Base-by-base conservation (phyloP, 768 basidiomycete species). In the Porpolomopsis calyptriformis region DNA sequence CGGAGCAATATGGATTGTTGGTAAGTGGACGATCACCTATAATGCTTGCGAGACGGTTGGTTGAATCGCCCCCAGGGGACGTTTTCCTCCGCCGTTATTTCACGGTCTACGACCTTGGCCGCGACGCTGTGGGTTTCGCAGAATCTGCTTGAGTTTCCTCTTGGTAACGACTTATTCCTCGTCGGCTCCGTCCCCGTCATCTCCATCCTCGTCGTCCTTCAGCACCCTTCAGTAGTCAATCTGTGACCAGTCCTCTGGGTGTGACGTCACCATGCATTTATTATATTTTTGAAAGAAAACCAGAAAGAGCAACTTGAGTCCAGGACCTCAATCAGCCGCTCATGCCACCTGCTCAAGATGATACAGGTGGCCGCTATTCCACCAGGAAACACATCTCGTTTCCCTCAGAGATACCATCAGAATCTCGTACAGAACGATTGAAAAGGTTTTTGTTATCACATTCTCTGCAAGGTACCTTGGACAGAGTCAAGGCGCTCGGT, bases 71-170 rank as follows among this genome's bases (percentile, higher is more conserved):
- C 5, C 36, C 50, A 83, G 82, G 87, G 55, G 87, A 93, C 54
- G 85, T 80, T 49, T 96, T 94, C 79, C 79, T 96, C 45, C 84
- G 93, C 63, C 86, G 81, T 59, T 91, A 83, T 64, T 87, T 73
- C 66, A 88, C 86, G n/a, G 85, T 91, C n/a, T 91, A 89, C 55
- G 87, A 91, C 56, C 72, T 84, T 20, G 81, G 72, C 26, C 70
- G 65, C 52, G 54, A 90, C 61, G 89, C 89, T 33, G 85, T 94
- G 51, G 91, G 89, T 35, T 91, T 93, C 54, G 91, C 90, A 8
- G 48, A 56, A 24, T 59, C 68, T 22, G 41, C 40, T 22, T 43
- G 24, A 43, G 3, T 18, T 35, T 33, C 2, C 22, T 11, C 4
- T 12, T 19, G 14, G 2, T 24, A 24, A 16, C 24, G 27, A 14